Evolutionary conservation across 2,329 filamentous ascomycete species (phyloP), one percentile per base, ranked within the genome.

Genomic region (Apiospora phragmitis): DNA sequence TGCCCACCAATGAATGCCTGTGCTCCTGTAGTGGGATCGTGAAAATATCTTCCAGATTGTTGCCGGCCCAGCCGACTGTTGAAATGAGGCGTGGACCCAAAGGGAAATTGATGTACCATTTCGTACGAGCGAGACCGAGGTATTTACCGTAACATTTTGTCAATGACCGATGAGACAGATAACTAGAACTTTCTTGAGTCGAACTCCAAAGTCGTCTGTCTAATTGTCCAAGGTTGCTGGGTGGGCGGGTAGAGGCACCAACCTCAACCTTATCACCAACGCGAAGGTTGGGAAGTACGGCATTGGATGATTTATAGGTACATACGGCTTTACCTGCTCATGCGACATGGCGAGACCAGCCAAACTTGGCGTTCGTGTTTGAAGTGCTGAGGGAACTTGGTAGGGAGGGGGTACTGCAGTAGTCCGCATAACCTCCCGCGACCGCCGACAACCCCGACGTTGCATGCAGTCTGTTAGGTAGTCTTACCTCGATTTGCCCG

Each of bases 11-110:
- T 62, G 9, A 4, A 21, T n/a, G n/a, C n/a, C n/a, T n/a, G n/a
- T n/a, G n/a, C n/a, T n/a, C n/a, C n/a, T 21, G 51, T 21, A 59
- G 51, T 59, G 55, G 55, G 55, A 62, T 62, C 55, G 55, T 62
- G 55, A 38, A 38, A 62, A 62, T 62, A 38, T 62, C 55, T 38
- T 16, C 55, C 55, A 62, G 55, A 62, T n/a, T 38, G 29, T 38
- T 62, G 55, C 55, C 55, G 55, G 55, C 14, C 55, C 55, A 62
- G 32, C 55, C 55, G 55, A 38, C 32, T 32, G 55, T 38, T 62
- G 55, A 62, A 62, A 62, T 62, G 55, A 62, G 55, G 55, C 55
- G 55, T 62, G 55, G 55, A 38, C 55, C 55, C 55, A 32, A 3
- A 38, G 5, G 29, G 55, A 62, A 62, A 62, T 62, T 62, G 55